These are phyloP conservation scores for Coemansia umbellata DNA, from an alignment of 192 early-diverging fungal species.

Conservation along the genomic window DNA sequence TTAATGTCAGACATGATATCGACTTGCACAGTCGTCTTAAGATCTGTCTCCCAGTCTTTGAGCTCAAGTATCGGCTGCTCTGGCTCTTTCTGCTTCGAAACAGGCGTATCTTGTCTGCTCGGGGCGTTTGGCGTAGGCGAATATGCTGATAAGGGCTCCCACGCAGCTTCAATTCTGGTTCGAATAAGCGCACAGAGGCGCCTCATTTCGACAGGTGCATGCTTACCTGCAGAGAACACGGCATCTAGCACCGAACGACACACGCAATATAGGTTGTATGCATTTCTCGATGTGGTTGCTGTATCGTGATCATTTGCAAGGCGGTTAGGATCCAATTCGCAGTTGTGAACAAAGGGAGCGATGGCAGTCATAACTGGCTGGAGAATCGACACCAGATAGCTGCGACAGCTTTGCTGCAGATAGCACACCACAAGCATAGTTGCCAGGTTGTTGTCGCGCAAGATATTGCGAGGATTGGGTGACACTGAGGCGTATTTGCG, in stretches of 20 bases:
- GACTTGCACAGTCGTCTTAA: conserved; percentile 34
- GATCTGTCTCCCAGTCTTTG: conserved; percentile 41
- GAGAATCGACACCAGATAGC: conserved; percentile 45
- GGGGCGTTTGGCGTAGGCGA: conserved; percentile 5
- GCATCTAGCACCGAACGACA: conserved; percentile 48
- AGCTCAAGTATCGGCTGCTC: conserved; percentile 40
- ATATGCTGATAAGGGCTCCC: conserved; percentile 18
- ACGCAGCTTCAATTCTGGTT: conserved; percentile 32
- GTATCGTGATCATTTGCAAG: conserved; percentile 14
- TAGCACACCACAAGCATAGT: conserved; percentile 52
- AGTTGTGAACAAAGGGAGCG: conserved; percentile 40
- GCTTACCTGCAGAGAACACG: conserved; percentile 44
- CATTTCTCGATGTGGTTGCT: conserved; percentile 27
- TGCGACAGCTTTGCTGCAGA: conserved; percentile 44
- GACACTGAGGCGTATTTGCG: conserved; percentile 22
- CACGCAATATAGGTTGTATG: conserved; percentile 48
- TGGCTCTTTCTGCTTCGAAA: conserved; percentile 7
- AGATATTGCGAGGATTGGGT: conserved; percentile 28
- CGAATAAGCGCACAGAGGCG: conserved; percentile 47
- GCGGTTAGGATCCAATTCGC: conserved; percentile 50
- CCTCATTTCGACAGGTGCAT: conserved; percentile 44
- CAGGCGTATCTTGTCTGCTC: not conserved
- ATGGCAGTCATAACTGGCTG: conserved; percentile 47
- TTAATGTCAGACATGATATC: conserved; percentile 44
- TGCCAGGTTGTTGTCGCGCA: conserved; percentile 48